phyloP scores from a whole-genome alignment of 345 rosid species.

The Salix caprea region DNA sequence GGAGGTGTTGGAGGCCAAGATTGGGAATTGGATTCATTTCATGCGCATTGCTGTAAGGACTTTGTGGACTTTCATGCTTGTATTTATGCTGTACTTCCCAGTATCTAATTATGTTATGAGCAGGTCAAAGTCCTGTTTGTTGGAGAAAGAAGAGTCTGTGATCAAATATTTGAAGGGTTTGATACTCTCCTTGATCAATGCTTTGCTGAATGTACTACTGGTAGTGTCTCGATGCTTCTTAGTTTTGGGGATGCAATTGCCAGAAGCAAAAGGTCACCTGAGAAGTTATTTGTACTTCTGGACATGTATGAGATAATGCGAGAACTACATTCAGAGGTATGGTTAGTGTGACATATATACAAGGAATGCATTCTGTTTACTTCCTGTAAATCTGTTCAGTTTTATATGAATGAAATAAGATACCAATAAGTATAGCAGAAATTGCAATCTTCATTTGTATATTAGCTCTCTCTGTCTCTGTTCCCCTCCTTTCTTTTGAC shows the following conservation, averaged over 20 bases:
- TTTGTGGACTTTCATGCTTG: not conserved
- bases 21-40: slow-evolving; percentile 96
- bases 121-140: slow-evolving; percentile 94
- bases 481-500: not conserved
- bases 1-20: slow-evolving; percentile 98
- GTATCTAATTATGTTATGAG: slow-evolving; percentile 18
- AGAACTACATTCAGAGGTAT: slow-evolving; percentile 94
- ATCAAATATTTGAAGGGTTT: slow-evolving; percentile 84
- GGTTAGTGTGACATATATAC: slow-evolving; percentile 2
- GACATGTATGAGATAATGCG: slow-evolving; percentile 99
- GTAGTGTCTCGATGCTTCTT: slow-evolving; percentile 83
- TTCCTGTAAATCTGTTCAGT: not conserved
- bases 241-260: slow-evolving; percentile 99
- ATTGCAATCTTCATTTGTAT: not conserved
- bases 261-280: slow-evolving; percentile 95
- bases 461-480: not conserved
- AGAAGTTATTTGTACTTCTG: slow-evolving; percentile 92
- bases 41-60: slow-evolving; percentile 95
- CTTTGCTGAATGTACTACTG: slow-evolving; percentile 77
- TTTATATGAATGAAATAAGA: not conserved
- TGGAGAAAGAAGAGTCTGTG: slow-evolving; percentile 88
- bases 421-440: not conserved
- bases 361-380: slow-evolving; percentile 1
- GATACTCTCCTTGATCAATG: slow-evolving; percentile 88
- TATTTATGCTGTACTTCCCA: slow-evolving; percentile 1